A percentile compares a stretch with the other conserved stretches of the same genome.
These are phyloP conservation scores for Dactylellina cionopaga DNA, from an alignment of 2,329 filamentous ascomycete genomes.

Conservation along the genomic window DNA sequence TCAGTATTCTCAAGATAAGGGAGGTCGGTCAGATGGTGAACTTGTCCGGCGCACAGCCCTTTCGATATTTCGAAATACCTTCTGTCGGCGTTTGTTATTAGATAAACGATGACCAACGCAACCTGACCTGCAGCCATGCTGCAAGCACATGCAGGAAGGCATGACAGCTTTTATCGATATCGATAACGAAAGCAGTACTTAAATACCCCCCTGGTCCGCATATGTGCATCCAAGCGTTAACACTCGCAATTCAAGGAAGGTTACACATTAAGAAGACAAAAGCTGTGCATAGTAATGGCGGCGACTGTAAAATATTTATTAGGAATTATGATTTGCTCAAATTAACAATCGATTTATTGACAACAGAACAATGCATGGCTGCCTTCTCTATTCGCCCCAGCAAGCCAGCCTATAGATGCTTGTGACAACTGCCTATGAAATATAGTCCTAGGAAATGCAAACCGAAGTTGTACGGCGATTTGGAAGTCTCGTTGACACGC, in stretches of 20 bases:
- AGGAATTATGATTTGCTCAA: no score
- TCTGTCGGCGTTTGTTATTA: conserved; percentile 20
- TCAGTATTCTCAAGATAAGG: conserved; percentile 27
- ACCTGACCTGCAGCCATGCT: conserved; percentile 34
- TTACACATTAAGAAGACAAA: no score
- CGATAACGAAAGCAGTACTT: conserved; percentile 1
- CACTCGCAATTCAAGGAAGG: background rate
- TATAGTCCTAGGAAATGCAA: no score
- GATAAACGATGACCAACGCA: conserved; percentile 46
- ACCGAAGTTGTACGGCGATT: no score
- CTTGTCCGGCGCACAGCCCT: background rate
- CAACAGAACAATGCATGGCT: no score
- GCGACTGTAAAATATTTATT: no score
- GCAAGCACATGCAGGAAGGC: conserved; percentile 21
- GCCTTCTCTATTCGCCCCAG: no score
- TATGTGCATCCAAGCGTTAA: conserved; percentile 10
- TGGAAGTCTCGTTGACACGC: no score
- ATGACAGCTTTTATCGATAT: conserved; percentile 32
- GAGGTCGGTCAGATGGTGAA: conserved; percentile 26
- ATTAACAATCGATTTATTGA: no score
- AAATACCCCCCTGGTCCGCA: conserved; percentile 20
- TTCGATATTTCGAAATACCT: conserved; percentile 7
- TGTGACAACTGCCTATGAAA: no score
- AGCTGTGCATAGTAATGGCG: no score
- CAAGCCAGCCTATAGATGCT: no score